phyloP scores from a whole-genome alignment of 1,284 basidiomycete genomes.

The Ceratobasidium sp. region DNA sequence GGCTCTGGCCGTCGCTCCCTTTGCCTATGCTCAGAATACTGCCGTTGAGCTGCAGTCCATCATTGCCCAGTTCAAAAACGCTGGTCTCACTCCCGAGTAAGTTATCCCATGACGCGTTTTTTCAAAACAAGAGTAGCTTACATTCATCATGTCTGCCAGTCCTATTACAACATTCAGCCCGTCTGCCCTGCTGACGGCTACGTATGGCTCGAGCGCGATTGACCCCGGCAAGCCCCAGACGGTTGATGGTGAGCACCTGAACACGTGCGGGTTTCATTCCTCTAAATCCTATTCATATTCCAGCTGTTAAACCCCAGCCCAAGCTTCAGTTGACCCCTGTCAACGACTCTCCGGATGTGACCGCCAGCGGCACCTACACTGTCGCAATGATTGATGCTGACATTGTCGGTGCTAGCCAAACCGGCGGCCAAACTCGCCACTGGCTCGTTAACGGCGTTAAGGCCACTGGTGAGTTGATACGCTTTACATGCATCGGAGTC shows the following conservation, averaged over 20 bases:
- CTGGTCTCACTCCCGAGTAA: conserved; percentile 33
- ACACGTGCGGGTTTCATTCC: not conserved
- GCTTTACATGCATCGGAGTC: not conserved
- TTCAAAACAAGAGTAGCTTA: not conserved
- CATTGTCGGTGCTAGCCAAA: conserved; percentile 65
- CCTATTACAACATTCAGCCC: conserved; percentile 64
- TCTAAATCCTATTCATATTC: not conserved
- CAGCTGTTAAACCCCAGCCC: conserved; percentile 68
- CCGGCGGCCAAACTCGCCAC: conserved; percentile 72
- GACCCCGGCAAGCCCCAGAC: conserved; percentile 69
- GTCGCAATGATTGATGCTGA: conserved; percentile 77
- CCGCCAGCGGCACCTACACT: conserved; percentile 66
- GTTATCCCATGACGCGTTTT: not conserved
- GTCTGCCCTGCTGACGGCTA: conserved; percentile 63
- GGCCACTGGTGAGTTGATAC: conserved; percentile 57
- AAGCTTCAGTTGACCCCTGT: conserved; percentile 61
- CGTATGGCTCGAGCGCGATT: conserved; percentile 63
- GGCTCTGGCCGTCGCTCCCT: conserved; percentile 41
- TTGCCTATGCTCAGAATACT: conserved; percentile 40
- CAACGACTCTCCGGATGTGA: conserved; percentile 57
- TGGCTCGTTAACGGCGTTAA: conserved; percentile 80
- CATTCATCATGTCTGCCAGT: not conserved
- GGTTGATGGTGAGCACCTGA: conserved; percentile 62
- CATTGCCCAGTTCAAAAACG: conserved; percentile 44
- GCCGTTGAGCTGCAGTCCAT: conserved; percentile 39